Base-by-base conservation (phyloP, 2,329 filamentous ascomycete genomes). In the Cladophialophora immunda region DNA sequence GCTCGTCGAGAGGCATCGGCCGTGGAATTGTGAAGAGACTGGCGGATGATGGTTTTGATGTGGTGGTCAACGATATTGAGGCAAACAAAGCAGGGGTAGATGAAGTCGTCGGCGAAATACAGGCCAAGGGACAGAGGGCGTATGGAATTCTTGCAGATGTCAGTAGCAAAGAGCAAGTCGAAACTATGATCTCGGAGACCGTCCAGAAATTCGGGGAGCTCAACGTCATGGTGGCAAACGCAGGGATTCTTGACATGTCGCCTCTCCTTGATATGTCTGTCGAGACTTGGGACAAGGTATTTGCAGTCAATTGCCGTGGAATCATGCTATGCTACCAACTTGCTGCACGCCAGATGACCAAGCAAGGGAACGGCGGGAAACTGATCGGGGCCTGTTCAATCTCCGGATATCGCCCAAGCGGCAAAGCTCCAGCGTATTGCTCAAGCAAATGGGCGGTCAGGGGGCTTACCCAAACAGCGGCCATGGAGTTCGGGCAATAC, bases 391-490 rank as follows among this genome's bases (percentile, higher is more conserved):
- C 84, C 0, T 77, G 83, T 0, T 85, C 75, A 62, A 84, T 90
- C 52, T 55, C 66, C 0, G 87, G 83, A 0, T 88, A 87, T 79
- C 87, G 85, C 68, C 84, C 87, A 0, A 38, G 17, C 88, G 54
- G 76, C 82, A 0, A 74, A 87, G 53, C 78, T 90, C 8, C 83
- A 84, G 0, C 86, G 88, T 92, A 91, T 78, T 85, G 81, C 11
- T 85, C 87, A 3, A 83, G 83, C 17, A 91, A 92, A 73, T 90
- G 84, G 79, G 89, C 89, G 0, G 87, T 91, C 1, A 82, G 89
- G 5, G 88, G 88, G 0, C 78, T 91, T 58, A 89, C 86, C 0
- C 87, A 91, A 75, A 85, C 83, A 0, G 88, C 88, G 68, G 89
- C 89, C 0, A 86, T 89, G 81, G 88, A 90, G 68, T 81, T 90